Evolutionary conservation across 2,329 filamentous ascomycete species (phyloP), one percentile per base, ranked within the genome.

Genomic region (Hypoxylon sp.): DNA sequence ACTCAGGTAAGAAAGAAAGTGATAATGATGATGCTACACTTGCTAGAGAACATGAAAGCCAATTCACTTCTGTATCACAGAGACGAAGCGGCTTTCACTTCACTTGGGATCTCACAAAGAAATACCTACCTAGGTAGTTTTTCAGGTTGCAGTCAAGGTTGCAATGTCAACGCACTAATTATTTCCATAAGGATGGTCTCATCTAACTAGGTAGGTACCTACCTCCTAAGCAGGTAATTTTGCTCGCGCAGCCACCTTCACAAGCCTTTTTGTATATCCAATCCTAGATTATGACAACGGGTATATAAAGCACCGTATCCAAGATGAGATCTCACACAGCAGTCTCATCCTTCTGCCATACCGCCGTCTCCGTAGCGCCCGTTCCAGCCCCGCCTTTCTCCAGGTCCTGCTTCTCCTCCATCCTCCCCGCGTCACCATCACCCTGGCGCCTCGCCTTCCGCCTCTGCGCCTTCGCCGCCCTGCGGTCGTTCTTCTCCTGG

Each of bases 401-500:
- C 2, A 51, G 13, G 26, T 62, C 59, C 55, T 26, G 22, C 13
- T 32, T 62, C 28, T 49, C 59, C 2, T 19, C 46, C 49, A 46
- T 34, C 19, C 56, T 63, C 34, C 47, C 28, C 37, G 1, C 28
- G 15, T 46, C 54, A 7, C 59, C 49, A n/a, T 64, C 47, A 4
- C 19, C 52, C 24, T 58, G 61, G 13, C 39, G 49, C 41, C 50
- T 69, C 15, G 65, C 64, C 41, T 65, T 73, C 49, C 65, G 51
- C 22, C 69, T 72, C 51, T 75, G 71, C 3, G 73, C 64, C 53
- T 72, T 76, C 10, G 74, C 76, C n/a, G 61, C 65, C 59, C 75
- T 74, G 34, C 69, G 70, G 52, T 80, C 78, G 22, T 74, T 75
- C 68, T 65, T 75, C 50, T 81, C 79, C 60, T 81, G 75, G n/a